Evolutionary conservation across 257 asterid species (phyloP), one percentile per base, ranked within the genome.

Genomic region (Verbena officinalis): DNA sequence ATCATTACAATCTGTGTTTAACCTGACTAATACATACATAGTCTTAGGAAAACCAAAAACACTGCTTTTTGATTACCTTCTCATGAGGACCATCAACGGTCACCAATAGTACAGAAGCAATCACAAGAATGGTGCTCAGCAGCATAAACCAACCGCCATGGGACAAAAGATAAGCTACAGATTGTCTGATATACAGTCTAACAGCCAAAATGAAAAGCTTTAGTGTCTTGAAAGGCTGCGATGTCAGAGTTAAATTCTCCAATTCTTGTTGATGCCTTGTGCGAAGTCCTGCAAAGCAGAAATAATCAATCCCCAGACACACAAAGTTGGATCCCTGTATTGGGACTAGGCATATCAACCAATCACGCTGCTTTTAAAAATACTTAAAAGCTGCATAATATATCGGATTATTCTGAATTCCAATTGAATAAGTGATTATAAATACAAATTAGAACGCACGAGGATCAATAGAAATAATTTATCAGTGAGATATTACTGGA

Each of bases 181-280:
- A 90, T 67, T 13, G 76, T 67, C 72, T 73, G 55, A 90, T 72
- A 73, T 80, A 83, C 76, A 75, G 86, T 66, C 73, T 57, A 54
- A 75, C 70, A 4, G 89, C 97, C 42, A 78, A 72, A 73, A 73
- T 65, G 79, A 87, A 90, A 68, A 84, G 81, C 68, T 83, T 90
- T 22, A 78, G 58, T 16, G 95, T 87, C 81, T 81, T 81, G 58
- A 78, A 69, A 64, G 97, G 97, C 78, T 90, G 94, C 58, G 84
- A 73, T 14, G 78, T 33, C 57, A 87, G 80, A 67, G 84, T 80
- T 78, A 90, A 59, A 51, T 80, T 81, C 62, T 83, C 91, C 58
- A 90, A 68, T 75, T 90, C 95, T 44, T 80, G 64, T 40, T 80
- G 81, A 74, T 87, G 91, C 81, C 75, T 78, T 65, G 48, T 72